Percentiles rank a stretch among this genome's conserved stretches.
Conservation (phyloP, 495 filamentous ascomycete species). For the Alectoria sarmentosa region DNA sequence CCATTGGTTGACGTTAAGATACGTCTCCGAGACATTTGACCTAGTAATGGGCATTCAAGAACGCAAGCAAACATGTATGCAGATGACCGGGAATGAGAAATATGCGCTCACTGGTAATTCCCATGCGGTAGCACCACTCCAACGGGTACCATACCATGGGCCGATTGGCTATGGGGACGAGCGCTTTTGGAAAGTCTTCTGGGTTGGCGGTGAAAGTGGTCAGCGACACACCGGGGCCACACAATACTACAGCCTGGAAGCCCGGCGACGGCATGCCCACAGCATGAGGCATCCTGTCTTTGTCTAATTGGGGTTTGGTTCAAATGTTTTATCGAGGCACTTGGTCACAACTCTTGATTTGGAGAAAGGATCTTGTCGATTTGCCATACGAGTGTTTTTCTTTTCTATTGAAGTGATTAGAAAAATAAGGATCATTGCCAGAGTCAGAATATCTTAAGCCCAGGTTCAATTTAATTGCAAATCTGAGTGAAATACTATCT, state of each 20-base stretch:
- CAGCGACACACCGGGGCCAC: conserved; percentile 83
- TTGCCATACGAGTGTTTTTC: background rate
- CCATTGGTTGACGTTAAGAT: background rate
- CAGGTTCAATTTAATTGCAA: background rate
- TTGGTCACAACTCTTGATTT: background rate
- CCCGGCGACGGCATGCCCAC: conserved; percentile 64
- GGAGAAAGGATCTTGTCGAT: background rate
- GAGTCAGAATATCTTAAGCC: too few species aligned
- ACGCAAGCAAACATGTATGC: background rate
- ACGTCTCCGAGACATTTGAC: background rate
- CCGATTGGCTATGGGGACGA: conserved; percentile 86
- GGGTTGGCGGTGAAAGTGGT: conserved; percentile 87
- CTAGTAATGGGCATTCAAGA: background rate
- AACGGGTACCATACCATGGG: conserved; percentile 96
- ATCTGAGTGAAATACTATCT: background rate
- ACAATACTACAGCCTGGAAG: conserved; percentile 90
- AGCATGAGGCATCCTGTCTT: conserved; percentile 55
- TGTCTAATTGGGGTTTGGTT: background rate
- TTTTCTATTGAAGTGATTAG: too few species aligned
- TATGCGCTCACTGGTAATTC: conserved; percentile 62
- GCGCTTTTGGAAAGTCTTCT: conserved; percentile 82
- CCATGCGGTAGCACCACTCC: conserved; percentile 82
- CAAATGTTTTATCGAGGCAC: background rate
- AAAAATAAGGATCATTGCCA: too few species aligned
- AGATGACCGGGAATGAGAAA: background rate